These are phyloP conservation scores for Coelastrella sp. DNA, from an alignment of 139 green algal genomes.

Conservation along the genomic window DNA sequence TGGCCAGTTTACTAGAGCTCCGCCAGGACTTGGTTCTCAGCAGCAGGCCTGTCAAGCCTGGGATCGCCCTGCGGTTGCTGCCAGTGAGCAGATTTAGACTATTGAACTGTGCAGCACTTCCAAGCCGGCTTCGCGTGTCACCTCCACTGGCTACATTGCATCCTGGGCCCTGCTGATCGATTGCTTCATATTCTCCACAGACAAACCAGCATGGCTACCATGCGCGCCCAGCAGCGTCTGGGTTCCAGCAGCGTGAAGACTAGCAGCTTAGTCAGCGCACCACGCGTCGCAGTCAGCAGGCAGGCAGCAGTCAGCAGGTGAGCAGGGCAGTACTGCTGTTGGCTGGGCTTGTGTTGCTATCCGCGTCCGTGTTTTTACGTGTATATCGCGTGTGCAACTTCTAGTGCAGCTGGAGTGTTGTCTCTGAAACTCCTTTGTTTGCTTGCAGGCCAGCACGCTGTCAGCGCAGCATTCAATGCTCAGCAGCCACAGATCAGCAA, in stretches of 20 bases:
- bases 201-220: background rate
- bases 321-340: background rate
- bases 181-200: background rate
- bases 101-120: no score
- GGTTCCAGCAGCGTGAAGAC: background rate
- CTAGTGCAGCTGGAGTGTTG: no score
- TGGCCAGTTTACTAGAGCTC: background rate
- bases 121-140: no score
- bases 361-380: no score
- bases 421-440: no score
- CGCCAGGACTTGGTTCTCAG: background rate
- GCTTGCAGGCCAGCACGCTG: background rate
- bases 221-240: conserved; percentile 13
- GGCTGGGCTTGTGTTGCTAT: no score
- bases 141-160: no score
- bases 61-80: background rate
- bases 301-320: conserved; percentile 14
- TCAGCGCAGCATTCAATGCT: background rate
- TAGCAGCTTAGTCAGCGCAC: background rate
- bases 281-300: background rate
- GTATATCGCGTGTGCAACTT: no score
- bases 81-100: no score
- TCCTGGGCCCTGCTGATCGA: background rate
- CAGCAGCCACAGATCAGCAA: conserved; percentile 39
- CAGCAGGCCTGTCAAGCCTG: background rate